Percentiles rank a stretch among this genome's conserved stretches.
Conservation (phyloP, 352 stramenopile species). For the Globisporangium orthogonon region DNA sequence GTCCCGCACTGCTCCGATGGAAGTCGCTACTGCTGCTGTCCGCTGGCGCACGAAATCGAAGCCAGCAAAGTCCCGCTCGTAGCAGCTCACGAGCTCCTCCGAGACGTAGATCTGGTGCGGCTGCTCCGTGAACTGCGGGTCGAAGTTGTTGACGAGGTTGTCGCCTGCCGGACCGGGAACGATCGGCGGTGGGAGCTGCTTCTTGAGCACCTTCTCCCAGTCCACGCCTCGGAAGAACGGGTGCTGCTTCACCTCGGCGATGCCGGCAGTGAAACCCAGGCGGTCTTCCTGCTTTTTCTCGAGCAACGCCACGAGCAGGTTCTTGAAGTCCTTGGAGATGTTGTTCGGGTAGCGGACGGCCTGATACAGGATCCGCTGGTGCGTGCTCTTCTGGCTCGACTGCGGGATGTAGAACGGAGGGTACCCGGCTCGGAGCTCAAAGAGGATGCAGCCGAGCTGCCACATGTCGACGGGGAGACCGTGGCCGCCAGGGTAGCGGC, state of each 20-base stretch:
- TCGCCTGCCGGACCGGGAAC: constrained; percentile 59
- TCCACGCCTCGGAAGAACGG: constrained; percentile 72
- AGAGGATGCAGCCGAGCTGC: constrained; percentile 92
- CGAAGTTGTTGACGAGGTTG: constrained; percentile 79
- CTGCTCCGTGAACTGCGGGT: constrained; percentile 81
- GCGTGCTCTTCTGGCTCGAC: constrained; percentile 85
- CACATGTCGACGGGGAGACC: constrained; percentile 91
- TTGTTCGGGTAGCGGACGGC: constrained; percentile 80
- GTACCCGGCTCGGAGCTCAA: constrained; percentile 89
- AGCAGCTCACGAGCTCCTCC: constrained; percentile 51
- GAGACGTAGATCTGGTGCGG: constrained; percentile 76
- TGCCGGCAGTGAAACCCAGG: constrained; percentile 48
- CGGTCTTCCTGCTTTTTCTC: constrained; percentile 83
- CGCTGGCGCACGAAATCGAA: constrained; percentile 73
- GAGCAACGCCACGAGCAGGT: constrained; percentile 55
- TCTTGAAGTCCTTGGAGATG: constrained; percentile 75
- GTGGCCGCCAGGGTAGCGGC: constrained; percentile 67
- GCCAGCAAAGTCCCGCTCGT: constrained; percentile 76
- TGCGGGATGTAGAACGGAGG: constrained; percentile 91
- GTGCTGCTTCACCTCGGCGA: constrained; percentile 65
- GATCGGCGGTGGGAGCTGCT: constrained; percentile 52
- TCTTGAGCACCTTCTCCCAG: constrained; percentile 70
- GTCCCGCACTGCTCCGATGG: not conserved
- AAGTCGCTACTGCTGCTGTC: not conserved
- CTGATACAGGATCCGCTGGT: constrained; percentile 88